Evolutionary conservation across 345 rosid species (phyloP), one percentile per base, ranked within the genome.

Genomic region (Geranium rotundifolium): DNA sequence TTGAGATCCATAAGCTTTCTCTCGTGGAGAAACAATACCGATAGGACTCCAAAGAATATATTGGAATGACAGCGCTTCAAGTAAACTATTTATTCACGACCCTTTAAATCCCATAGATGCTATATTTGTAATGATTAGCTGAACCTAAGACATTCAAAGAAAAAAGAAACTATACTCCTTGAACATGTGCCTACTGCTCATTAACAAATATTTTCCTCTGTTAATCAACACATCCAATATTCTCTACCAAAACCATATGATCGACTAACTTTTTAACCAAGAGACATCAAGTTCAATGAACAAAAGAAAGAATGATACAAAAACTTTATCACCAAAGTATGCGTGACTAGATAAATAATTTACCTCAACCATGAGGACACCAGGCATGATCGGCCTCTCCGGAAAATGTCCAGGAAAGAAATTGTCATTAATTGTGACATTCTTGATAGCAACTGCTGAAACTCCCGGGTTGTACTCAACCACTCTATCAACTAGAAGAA

Each of bases 351-450:
- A 14, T 9, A 0, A 9, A 46, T 46, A 14, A 46, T 67, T 76
- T 69, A 90, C 97, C 97, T 90, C 99, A 75, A 95, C 82, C 97
- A 90, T 95, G 77, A 95, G 97, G 57, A 95, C 99, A 56, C 97
- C 97, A 63, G 99, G 99, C 99, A 95, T 90, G 0, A 95, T 95
- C 1, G 99, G 99, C 65, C 99, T 83, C 75, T 86, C 96, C 58
- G 99, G 99, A 58, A 95, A 95, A 77, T 95, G 99, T 0, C 99
- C 99, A 64, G 99, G 99, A 67, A 95, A 95, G 77, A 95, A 95
- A 79, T 88, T 95, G 67, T 95, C 99, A 71, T 95, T 95, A 17
- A 90, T 95, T 1, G 99, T 95, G 29, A 95, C 99, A 62, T 95
- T 95, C 78, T 95, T 95, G 31, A 95, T 90, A 60, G 83, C 97